Conservation (phyloP, 2,329 filamentous ascomycete genomes). For the Trichoderma afroharzianum region DNA sequence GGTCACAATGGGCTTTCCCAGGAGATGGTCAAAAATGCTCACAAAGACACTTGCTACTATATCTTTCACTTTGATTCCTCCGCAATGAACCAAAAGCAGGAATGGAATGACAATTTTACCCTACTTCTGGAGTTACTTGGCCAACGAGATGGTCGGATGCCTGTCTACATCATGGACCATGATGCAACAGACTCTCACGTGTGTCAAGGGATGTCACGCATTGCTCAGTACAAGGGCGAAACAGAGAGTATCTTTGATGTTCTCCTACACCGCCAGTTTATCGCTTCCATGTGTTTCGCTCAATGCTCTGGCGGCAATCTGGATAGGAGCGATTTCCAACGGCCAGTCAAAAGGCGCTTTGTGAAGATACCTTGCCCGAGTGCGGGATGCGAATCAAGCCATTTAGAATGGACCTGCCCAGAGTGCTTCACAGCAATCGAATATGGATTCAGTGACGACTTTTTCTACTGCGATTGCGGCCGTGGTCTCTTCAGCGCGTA, state of each 20-base stretch:
- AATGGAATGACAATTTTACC: background rate
- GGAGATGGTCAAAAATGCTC: background rate
- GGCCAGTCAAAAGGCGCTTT: constrained; percentile 22
- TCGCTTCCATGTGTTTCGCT: constrained; percentile 9
- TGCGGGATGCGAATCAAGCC: constrained; percentile 20
- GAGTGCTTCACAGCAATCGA: constrained; percentile 4
- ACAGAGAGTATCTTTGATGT: background rate
- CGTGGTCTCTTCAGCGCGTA: constrained; percentile 26
- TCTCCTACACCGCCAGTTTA: background rate
- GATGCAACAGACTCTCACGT: background rate
- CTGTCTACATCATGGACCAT: constrained; percentile 21
- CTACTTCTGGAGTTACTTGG: constrained; percentile 12
- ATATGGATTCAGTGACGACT: constrained; percentile 17
- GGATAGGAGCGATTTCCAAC: background rate
- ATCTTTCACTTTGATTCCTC: constrained; percentile 13
- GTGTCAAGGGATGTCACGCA: background rate
- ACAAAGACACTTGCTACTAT: background rate
- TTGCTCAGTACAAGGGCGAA: background rate
- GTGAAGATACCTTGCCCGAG: constrained; percentile 34
- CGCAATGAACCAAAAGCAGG: background rate
- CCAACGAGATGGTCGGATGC: background rate
- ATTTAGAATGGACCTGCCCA: constrained; percentile 18
- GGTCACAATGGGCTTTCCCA: constrained; percentile 19
- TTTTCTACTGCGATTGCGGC: constrained; percentile 39
- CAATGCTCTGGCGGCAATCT: background rate